Base-by-base conservation (phyloP, 345 rosid species). In the Streptanthus diversifolius region DNA sequence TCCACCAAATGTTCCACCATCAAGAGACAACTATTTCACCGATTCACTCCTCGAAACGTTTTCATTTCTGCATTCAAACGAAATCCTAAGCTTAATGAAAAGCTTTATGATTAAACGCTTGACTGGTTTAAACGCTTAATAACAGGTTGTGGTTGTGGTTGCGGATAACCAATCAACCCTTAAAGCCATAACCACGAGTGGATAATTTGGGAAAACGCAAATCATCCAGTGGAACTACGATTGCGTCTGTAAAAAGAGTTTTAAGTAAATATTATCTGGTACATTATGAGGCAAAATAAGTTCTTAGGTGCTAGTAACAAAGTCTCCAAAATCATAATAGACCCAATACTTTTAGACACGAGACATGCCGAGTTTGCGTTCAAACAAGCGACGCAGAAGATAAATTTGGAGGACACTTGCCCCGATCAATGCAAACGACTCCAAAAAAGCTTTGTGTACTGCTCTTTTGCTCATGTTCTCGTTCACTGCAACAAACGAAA, bases 381-480 rank as follows among this genome's bases (percentile, higher is more conserved):
- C 88, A 33, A 87, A 86, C 78, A 90, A 70, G 64, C 87, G 84
- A 30, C 82, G 86, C n/a, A 86, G 81, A 70, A 90, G 92, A 80
- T 78, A 84, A 63, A 86, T 79, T 68, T 90, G 95, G 15, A 88
- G 85, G 40, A 80, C 4, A 37, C 90, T 88, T 8, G 87, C 95
- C 25, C 84, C 89, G 1, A 84, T 24, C 9, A 90, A 73, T 15
- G 90, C 87, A 53, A 69, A 65, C 10, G 91, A 85, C 77, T 88
- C 96, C n/a, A 82, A 70, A 52, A 86, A 39, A 55, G 93, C 93
- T 79, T 88, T 88, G 72, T 84, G 83, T 30, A 90, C 53, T 41
- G 96, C 88, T 72, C 96, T 82, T 40, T 39, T 63, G 63, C 90
- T 75, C 90, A 83, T 88, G 73, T 73, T 76, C 14, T 88, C 91